Evolutionary conservation across 2,329 filamentous ascomycete genomes (phyloP), one percentile per base, ranked within the genome.

Genomic region (Alternaria ethzedia): DNA sequence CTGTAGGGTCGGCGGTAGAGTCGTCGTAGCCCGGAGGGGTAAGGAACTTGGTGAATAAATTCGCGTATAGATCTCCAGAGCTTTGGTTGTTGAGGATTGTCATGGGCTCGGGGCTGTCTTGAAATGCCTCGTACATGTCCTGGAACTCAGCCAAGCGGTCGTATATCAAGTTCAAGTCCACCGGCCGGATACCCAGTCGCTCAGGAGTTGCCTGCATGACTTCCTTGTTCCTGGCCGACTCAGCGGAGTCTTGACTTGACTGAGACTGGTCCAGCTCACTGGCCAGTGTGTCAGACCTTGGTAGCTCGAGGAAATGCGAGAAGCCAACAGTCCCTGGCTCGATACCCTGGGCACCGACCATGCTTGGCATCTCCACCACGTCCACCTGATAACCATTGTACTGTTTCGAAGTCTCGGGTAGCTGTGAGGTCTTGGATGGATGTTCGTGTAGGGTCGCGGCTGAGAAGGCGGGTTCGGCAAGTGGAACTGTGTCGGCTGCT

Each of bases 251-350:
- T 45, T 73, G 73, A 47, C 66, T 74, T 15, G 71, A 66, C n/a
- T 71, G 66, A 26, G 82, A 83, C 17, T 85, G 84, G 65, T 88
- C 87, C 67, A 89, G 84, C 66, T 89, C 88, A 64, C 70, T 73
- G 36, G 71, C 57, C 11, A 91, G 83, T 9, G 86, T 85, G 76
- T 93, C 90, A 20, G 89, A 86, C 15, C 89, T 86, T 21, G 86
- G 83, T 36, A 91, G 77, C 74, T 92, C 89, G 36, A 92, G 81
- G 8, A 90, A 90, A 21, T 90, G 88, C 68, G 88, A 85, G 75
- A 88, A 91, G 57, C 90, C 90, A 74, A 91, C 83, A 17, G 89
- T 91, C 45, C 90, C 90, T 75, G 89, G 89, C 75, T 93, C 90
- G 30, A 90, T 79, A 4, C 90, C 90, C 68, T 90, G 88, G 82